phyloP scores from a whole-genome alignment of 2,329 filamentous ascomycete species.

The Calycina herbarum region DNA sequence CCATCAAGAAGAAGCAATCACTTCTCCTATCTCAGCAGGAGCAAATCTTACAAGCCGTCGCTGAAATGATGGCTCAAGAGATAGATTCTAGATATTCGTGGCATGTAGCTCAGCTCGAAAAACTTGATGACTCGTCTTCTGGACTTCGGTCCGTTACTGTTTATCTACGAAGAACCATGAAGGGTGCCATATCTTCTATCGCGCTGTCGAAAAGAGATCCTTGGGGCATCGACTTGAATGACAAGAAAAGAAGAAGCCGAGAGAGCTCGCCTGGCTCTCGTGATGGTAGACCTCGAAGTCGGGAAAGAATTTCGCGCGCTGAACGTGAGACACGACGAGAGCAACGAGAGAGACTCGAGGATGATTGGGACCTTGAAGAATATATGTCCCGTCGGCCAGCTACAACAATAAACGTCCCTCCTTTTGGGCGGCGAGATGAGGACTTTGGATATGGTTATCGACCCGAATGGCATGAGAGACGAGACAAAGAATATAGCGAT shows the following conservation, averaged over 20 bases:
- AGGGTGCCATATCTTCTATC: constrained; percentile 1
- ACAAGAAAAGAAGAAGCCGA: not conserved
- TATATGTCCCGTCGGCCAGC: not conserved
- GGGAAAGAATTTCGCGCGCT: not conserved
- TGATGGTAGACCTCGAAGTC: not conserved
- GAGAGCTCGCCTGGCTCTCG: not conserved
- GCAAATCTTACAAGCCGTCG: not conserved
- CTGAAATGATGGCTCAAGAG: not conserved
- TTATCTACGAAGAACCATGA: constrained; percentile 7
- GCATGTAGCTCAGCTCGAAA: constrained; percentile 10
- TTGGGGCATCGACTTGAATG: not conserved
- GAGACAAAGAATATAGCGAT: not conserved
- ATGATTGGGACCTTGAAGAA: not conserved
- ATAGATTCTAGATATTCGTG: constrained; percentile 4
- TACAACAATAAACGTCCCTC: not conserved
- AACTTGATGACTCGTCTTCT: not conserved
- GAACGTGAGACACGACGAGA: not conserved
- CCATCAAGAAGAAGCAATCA: constrained; percentile 7
- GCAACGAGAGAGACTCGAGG: not conserved
- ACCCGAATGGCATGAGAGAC: not conserved
- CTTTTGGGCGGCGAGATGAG: not conserved
- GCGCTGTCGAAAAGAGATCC: not conserved
- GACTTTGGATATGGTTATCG: not conserved
- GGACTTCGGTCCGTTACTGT: constrained; percentile 8
- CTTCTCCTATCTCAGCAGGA: constrained; percentile 11